phyloP scores from a whole-genome alignment of 768 basidiomycete genomes.

The Clitopilus hobsonii region DNA sequence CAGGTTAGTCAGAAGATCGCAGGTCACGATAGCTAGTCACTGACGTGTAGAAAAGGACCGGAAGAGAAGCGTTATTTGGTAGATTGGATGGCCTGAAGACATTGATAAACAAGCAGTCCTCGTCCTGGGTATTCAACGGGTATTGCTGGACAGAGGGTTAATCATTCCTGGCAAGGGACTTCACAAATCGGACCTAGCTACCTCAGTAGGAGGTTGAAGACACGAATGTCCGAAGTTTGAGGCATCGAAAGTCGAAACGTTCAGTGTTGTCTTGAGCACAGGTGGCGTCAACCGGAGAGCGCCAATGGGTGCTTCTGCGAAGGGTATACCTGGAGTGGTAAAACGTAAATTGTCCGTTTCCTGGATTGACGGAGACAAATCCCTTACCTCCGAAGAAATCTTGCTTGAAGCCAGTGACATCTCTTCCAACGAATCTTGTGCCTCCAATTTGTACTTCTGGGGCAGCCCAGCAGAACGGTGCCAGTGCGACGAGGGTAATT shows the following conservation, averaged over 20 bases:
- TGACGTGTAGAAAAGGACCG: constrained; percentile 39
- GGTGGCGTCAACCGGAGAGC: constrained; percentile 24
- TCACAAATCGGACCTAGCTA: no score
- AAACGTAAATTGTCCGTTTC: not conserved
- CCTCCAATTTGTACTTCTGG: constrained; percentile 7
- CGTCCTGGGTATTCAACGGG: constrained; percentile 29
- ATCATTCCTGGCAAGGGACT: no score
- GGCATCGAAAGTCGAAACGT: constrained; percentile 21
- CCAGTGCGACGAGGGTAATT: not conserved
- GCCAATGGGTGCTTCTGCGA: constrained; percentile 25
- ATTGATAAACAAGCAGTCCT: constrained; percentile 60
- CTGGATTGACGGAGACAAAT: not conserved
- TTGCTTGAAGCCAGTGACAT: constrained; percentile 9
- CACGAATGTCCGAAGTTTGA: constrained; percentile 22
- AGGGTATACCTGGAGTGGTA: constrained; percentile 17
- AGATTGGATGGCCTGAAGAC: constrained; percentile 45
- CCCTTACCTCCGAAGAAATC: constrained; percentile 11
- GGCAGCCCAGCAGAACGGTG: not conserved
- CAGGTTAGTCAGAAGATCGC: not conserved
- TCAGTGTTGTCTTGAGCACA: constrained; percentile 13
- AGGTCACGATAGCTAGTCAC: constrained; percentile 1
- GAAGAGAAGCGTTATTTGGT: constrained; percentile 21
- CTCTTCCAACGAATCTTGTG: constrained; percentile 7
- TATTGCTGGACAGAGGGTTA: constrained; percentile 1
- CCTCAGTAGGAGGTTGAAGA: constrained; percentile 17